These are phyloP conservation scores for Leishmania arabica DNA, from an alignment of 208 protist genomes.

Conservation along the genomic window DNA sequence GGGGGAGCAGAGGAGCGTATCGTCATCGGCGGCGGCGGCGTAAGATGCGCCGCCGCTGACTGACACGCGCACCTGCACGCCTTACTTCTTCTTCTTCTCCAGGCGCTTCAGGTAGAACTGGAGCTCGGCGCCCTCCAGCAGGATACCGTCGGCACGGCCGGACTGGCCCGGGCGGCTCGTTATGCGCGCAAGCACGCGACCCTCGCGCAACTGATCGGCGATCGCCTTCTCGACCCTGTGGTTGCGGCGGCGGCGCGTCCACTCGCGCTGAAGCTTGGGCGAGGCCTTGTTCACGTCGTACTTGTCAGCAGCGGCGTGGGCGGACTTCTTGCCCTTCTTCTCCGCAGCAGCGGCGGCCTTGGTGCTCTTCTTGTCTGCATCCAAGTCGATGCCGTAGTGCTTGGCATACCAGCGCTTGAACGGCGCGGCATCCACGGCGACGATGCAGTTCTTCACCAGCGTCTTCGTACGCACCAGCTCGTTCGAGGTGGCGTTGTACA, in stretches of 20 bases:
- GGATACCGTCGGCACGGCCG: slow-evolving; percentile 97
- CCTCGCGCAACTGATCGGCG: slow-evolving; percentile 94
- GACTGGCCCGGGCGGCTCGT: slow-evolving; percentile 98
- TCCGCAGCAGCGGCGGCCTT: slow-evolving; percentile 27
- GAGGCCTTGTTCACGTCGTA: slow-evolving; percentile 82
- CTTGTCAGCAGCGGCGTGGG: slow-evolving; percentile 51
- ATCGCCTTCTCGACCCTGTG: slow-evolving; percentile 88
- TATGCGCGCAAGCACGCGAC: slow-evolving; percentile 94
- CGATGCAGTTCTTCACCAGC: slow-evolving; percentile 98
- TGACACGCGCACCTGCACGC: background rate
- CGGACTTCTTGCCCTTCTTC: slow-evolving; percentile 73
- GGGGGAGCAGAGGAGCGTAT: background rate
- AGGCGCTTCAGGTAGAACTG: slow-evolving; percentile 99
- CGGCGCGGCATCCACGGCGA: slow-evolving; percentile 97
- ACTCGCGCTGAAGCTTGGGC: slow-evolving; percentile 75
- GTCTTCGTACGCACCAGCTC: slow-evolving; percentile 99
- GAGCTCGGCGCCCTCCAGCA: slow-evolving; percentile 99
- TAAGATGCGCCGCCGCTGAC: background rate
- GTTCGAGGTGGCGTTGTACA: slow-evolving; percentile 99
- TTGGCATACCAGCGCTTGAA: slow-evolving; percentile 99
- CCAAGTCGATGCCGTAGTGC: slow-evolving; percentile 96
- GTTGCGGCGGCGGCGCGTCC: slow-evolving; percentile 60
- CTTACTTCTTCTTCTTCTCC: slow-evolving; percentile 97
- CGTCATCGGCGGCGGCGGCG: background rate
- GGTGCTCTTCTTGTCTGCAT: slow-evolving; percentile 83